These are phyloP conservation scores for Grammothele lineata DNA, from an alignment of 768 basidiomycete species.

Conservation along the genomic window DNA sequence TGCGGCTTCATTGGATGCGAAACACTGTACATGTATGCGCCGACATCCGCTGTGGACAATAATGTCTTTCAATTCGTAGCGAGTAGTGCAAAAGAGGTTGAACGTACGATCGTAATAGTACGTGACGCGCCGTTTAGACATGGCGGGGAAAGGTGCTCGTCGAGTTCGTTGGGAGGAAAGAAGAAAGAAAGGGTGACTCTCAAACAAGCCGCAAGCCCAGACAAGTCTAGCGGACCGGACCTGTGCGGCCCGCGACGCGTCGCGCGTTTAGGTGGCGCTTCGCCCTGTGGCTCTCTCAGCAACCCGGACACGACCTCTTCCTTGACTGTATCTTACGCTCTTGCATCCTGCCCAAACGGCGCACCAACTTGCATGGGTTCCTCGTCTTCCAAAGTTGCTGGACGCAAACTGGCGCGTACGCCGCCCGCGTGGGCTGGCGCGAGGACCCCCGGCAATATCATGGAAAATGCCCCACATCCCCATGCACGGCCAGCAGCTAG, in stretches of 20 bases:
- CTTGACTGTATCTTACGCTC: too few relatives aligned
- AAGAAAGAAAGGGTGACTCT: not conserved
- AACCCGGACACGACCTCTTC: too few relatives aligned
- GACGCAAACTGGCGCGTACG: slow-evolving; percentile 48
- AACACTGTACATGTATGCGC: slow-evolving; percentile 75
- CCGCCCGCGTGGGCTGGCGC: slow-evolving; percentile 47
- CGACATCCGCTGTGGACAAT: slow-evolving; percentile 54
- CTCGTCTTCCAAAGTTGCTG: slow-evolving; percentile 54
- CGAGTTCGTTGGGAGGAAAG: not conserved
- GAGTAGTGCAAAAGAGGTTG: not conserved
- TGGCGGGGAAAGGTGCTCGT: slow-evolving; percentile 19
- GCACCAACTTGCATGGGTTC: slow-evolving; percentile 47
- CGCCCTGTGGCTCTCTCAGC: too few relatives aligned
- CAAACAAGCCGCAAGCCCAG: too few relatives aligned
- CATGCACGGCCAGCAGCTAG: slow-evolving; percentile 21
- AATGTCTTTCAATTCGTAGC: not conserved
- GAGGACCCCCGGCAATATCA: slow-evolving; percentile 27
- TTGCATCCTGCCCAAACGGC: too few relatives aligned
- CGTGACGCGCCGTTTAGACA: slow-evolving; percentile 72
- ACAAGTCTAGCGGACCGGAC: too few relatives aligned
- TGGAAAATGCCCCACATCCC: slow-evolving; percentile 8
- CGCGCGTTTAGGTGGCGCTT: too few relatives aligned
- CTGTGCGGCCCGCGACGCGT: too few relatives aligned
- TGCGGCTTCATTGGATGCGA: slow-evolving; percentile 97
- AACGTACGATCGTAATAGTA: slow-evolving; percentile 75